Conservation (phyloP, 2,329 filamentous ascomycete genomes). For the Cladorrhinum sp. region DNA sequence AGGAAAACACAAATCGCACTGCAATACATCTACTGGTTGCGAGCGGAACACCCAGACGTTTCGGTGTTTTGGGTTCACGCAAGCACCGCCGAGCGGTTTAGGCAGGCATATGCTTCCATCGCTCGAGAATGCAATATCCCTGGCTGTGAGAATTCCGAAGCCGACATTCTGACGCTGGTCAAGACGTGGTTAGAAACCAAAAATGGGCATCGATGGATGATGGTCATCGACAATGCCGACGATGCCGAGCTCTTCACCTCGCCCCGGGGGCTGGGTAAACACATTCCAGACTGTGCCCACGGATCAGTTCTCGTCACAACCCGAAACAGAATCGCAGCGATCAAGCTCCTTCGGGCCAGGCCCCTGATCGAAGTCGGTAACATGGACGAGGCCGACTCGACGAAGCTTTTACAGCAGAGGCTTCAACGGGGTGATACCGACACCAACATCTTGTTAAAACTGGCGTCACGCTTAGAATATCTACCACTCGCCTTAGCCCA, state of each 20-base stretch:
- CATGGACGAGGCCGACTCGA: constrained; percentile 30
- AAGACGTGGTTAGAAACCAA: constrained; percentile 31
- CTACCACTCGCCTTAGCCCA: constrained; percentile 37
- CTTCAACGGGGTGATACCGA: neutral
- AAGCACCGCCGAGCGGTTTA: constrained; percentile 32
- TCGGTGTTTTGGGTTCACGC: constrained; percentile 37
- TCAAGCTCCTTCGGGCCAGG: neutral
- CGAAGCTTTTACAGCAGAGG: constrained; percentile 26
- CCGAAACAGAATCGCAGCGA: constrained; percentile 31
- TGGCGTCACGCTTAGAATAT: constrained; percentile 30
- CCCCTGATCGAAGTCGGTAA: constrained; percentile 27
- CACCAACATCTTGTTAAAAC: constrained; percentile 3
- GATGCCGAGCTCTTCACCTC: constrained; percentile 9
- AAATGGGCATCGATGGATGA: constrained; percentile 15
- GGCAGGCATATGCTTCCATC: constrained; percentile 28
- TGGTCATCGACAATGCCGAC: constrained; percentile 25
- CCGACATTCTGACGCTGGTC: constrained; percentile 27
- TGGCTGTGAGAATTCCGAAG: constrained; percentile 24
- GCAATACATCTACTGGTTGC: constrained; percentile 29
- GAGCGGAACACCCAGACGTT: constrained; percentile 19
- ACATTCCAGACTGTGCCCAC: constrained; percentile 32
- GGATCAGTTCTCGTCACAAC: constrained; percentile 36
- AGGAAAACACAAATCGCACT: constrained; percentile 37
- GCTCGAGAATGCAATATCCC: constrained; percentile 28
- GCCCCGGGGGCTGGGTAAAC: constrained; percentile 19